A percentile compares a stretch with the other conserved stretches of the same genome.
Conservation (phyloP, 345 rosid genomes). For the Triadica sebifera region DNA sequence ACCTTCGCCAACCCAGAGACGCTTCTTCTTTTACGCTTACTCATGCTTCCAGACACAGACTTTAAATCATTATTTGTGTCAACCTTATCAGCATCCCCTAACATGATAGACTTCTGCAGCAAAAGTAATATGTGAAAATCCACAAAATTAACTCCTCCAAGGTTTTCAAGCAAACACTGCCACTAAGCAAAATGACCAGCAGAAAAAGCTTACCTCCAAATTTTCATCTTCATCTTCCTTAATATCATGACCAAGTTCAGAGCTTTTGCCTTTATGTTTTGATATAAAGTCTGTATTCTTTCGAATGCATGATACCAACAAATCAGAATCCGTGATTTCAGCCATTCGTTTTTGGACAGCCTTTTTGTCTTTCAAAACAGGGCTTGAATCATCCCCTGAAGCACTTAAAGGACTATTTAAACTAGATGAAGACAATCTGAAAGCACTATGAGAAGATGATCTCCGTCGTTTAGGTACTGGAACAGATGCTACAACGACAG, state of each 20-base stretch:
- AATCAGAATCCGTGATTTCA: slow-evolving; percentile 38
- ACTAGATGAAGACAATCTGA: slow-evolving; percentile 45
- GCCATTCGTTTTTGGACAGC: slow-evolving; percentile 24
- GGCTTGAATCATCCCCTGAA: slow-evolving; percentile 35
- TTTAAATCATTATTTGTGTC: slow-evolving; percentile 33
- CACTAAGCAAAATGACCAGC: slow-evolving; percentile 5
- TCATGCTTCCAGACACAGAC: slow-evolving; percentile 54
- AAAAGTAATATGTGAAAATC: not conserved
- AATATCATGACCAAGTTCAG: slow-evolving; percentile 38
- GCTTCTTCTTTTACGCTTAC: slow-evolving; percentile 77
- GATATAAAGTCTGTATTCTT: slow-evolving; percentile 41
- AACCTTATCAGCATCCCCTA: slow-evolving; percentile 38
- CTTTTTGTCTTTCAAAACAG: slow-evolving; percentile 39
- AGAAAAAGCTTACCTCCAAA: slow-evolving; percentile 46
- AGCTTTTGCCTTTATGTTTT: slow-evolving; percentile 43
- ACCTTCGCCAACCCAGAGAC: slow-evolving; percentile 78
- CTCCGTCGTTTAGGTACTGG: slow-evolving; percentile 80
- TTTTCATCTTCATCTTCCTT: slow-evolving; percentile 46
- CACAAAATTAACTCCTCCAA: slow-evolving; percentile 10
- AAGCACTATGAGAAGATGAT: slow-evolving; percentile 58
- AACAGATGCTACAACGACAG: slow-evolving; percentile 44
- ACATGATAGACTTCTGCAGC: slow-evolving; percentile 36
- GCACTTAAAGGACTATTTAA: slow-evolving; percentile 34
- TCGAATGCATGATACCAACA: slow-evolving; percentile 35
- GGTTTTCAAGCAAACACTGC: not conserved